Percentiles rank a stretch among this genome's conserved stretches.
Conservation (phyloP, 208 protist species). For the Herpetomonas tarakana region DNA sequence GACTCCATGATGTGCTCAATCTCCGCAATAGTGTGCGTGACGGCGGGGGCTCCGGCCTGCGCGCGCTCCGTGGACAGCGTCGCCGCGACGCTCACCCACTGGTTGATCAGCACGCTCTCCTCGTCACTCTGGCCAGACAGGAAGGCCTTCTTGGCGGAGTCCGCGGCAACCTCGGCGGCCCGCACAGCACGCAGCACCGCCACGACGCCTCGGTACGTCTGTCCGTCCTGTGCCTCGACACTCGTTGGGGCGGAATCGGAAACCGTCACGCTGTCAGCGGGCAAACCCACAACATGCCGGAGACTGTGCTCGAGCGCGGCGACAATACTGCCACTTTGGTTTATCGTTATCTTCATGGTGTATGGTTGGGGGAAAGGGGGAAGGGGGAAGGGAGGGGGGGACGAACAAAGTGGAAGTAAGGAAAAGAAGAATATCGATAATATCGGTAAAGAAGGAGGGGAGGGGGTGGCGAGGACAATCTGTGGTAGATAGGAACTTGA, state of each 20-base stretch:
- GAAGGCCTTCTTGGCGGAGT: slow-evolving; percentile 10
- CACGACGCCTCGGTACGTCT: slow-evolving; percentile 2
- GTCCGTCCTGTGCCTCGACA: neutral
- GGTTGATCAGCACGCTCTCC: slow-evolving; percentile 26
- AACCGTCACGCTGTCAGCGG: neutral
- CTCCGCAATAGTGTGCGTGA: slow-evolving; percentile 37
- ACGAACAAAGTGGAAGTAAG: too few species aligned
- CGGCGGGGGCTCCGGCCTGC: slow-evolving; percentile 20
- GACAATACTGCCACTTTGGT: neutral
- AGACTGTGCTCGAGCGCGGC: slow-evolving; percentile 4
- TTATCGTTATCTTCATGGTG: neutral
- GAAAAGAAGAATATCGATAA: too few species aligned
- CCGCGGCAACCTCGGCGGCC: neutral
- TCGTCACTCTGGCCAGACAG: slow-evolving; percentile 8
- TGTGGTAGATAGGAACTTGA: too few species aligned
- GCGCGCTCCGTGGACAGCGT: slow-evolving; percentile 12
- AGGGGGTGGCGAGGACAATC: too few species aligned
- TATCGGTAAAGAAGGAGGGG: too few species aligned
- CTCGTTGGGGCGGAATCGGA: slow-evolving; percentile 29
- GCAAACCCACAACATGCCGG: slow-evolving; percentile 1
- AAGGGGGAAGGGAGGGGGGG: neutral
- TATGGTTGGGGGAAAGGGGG: neutral
- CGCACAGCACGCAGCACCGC: slow-evolving; percentile 27
- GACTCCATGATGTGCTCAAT: slow-evolving; percentile 42
- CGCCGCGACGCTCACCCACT: slow-evolving; percentile 29